Evolutionary conservation across 1,284 basidiomycete species (phyloP), one percentile per base, ranked within the genome.

Genomic region (Apiotrichum sp.): DNA sequence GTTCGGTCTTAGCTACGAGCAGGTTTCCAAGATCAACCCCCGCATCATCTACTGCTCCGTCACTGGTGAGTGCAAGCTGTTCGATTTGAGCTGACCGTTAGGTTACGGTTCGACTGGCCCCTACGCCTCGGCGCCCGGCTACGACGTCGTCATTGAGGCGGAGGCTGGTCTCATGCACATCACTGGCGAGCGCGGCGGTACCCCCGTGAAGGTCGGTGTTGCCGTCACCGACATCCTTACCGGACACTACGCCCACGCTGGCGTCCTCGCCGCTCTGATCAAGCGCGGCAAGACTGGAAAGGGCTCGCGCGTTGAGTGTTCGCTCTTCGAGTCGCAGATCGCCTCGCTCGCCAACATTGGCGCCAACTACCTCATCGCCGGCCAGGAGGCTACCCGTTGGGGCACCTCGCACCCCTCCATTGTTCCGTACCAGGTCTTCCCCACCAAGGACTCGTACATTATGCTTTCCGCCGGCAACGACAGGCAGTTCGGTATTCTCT

Each of bases 401-500:
- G 93, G 93, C 31, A 97, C 93, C 34, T 83, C 88, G 1, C 93
- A 98, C 71, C 70, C 89, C 11, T 90, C 88, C 8, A 86, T 93
- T 65, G 91, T 92, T 2, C 91, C 91, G 0, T 95, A 93, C 76
- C 88, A 93, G 73, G 89, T 89, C 6, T 93, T 97, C 72, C 83
- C 87, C 0, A 93, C 91, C 70, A 82, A 84, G 68, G 86, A 92
- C 69, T 87, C 88, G n/a, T 92, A 85, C 70, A 76, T 96, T 58
- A 95, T 96, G 91, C 85, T 97, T 54, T 92, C 91, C 45, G 92
- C 89, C 2, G 93, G 91, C 1, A 96, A 95, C 75, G 85, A 95
- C 68, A 86, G 83, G 62, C 91, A 95, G 84, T 96, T 69, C 57
- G 42, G 50, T 14, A 61, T 73, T 48, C 67, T 71, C 32, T 66